Conservation (phyloP, 768 basidiomycete species). For the Boletellus emodensis region DNA sequence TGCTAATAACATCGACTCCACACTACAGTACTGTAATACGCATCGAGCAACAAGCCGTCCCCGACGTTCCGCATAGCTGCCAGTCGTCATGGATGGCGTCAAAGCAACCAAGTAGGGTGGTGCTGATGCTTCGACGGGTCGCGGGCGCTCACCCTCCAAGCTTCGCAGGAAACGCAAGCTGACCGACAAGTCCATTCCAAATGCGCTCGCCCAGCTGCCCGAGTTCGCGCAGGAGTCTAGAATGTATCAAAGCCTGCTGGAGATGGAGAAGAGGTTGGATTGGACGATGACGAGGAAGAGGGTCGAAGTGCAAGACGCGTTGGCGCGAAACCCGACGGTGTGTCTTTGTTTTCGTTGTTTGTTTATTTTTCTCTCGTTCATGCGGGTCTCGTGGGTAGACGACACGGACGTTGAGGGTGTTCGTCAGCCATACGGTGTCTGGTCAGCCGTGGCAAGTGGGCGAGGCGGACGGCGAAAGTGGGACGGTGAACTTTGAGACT, state of each 20-base stretch:
- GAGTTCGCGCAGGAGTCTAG: conserved; percentile 76
- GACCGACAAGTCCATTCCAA: conserved; percentile 74
- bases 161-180: conserved; percentile 65
- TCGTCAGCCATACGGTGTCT: conserved; percentile 83
- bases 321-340: conserved; percentile 65
- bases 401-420: conserved; percentile 78
- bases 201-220: conserved; percentile 67
- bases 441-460: conserved; percentile 81
- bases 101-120: conserved; percentile 34
- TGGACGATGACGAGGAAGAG: conserved; percentile 93
- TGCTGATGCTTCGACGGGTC: background rate
- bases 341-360: background rate
- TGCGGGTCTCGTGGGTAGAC: conserved; percentile 45
- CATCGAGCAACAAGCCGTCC: background rate
- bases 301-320: conserved; percentile 87
- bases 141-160: background rate
- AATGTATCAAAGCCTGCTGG: conserved; percentile 82
- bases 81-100: conserved; percentile 23
- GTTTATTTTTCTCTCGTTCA: background rate
- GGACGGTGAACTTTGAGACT: conserved; percentile 61
- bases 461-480: conserved; percentile 30
- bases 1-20: background rate
- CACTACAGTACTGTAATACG: too few relatives aligned
- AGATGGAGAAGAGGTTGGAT: conserved; percentile 88
- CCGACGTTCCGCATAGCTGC: background rate